A percentile compares a stretch with the other conserved stretches of the same genome.
Evolutionary conservation across 768 basidiomycete species (phyloP).

Genomic region (Asterophora parasitica): DNA sequence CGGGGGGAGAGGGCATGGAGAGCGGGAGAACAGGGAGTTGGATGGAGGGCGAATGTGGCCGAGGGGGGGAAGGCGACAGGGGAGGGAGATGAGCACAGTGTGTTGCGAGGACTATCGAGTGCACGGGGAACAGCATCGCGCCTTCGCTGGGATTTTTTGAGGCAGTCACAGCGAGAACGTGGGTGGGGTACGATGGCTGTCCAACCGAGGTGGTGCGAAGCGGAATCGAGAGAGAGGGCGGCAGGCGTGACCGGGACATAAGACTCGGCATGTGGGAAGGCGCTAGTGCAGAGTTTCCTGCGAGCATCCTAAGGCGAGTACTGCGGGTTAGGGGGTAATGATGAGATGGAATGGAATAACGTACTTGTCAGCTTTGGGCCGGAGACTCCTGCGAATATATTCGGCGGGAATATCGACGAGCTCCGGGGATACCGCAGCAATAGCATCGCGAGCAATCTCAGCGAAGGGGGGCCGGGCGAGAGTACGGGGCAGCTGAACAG

Average conservation of each 20-base stretch:
- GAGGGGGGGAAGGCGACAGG: conserved; percentile 35
- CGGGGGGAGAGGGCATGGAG: conserved; percentile 67
- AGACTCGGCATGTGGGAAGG: conserved; percentile 57
- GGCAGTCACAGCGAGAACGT: conserved; percentile 52
- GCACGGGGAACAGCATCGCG: conserved; percentile 53
- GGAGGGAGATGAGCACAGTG: conserved; percentile 54
- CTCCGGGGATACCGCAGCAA: conserved; percentile 64
- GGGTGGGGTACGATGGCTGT: conserved; percentile 43
- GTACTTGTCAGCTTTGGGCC: conserved; percentile 38
- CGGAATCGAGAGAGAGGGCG: conserved; percentile 51
- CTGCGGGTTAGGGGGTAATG: conserved; percentile 8
- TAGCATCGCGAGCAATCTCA: conserved; percentile 53
- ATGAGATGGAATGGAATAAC: conserved; percentile 21
- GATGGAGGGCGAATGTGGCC: conserved; percentile 24
- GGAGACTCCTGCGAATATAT: conserved; percentile 64
- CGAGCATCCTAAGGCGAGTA: conserved; percentile 42
- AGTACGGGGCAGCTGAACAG: conserved; percentile 66
- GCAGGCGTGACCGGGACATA: conserved; percentile 61
- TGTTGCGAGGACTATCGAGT: conserved; percentile 57
- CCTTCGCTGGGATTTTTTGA: conserved; percentile 39
- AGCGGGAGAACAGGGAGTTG: conserved; percentile 68
- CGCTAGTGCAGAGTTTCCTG: conserved; percentile 47
- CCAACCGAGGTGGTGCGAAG: conserved; percentile 25
- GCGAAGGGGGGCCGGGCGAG: conserved; percentile 58
- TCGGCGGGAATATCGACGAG: conserved; percentile 60